Evolutionary conservation across 345 rosid genomes (phyloP).

Genomic region (Arabidopsis suecica): DNA sequence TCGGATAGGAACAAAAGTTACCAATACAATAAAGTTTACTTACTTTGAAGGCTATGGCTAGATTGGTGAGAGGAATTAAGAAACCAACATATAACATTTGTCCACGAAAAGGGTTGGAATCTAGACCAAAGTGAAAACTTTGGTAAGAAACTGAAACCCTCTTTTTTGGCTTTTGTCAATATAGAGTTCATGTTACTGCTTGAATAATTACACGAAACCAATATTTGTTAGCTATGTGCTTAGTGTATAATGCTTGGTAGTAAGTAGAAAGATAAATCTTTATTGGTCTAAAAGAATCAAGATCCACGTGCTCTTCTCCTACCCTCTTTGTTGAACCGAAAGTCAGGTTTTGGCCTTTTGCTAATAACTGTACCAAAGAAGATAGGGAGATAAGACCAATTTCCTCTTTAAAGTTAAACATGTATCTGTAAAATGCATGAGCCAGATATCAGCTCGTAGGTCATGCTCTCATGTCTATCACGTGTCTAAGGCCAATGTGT

Average conservation of each 20-base stretch:
- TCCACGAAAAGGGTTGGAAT: background rate
- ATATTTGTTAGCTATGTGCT: conserved; percentile 2
- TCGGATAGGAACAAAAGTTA: background rate
- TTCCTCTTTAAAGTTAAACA: conserved; percentile 34
- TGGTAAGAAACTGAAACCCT: conserved; percentile 7
- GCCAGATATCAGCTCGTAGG: conserved; percentile 42
- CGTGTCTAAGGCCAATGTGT: conserved; percentile 34
- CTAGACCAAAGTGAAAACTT: background rate
- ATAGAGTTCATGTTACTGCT: conserved; percentile 1
- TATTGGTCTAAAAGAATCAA: conserved; percentile 36
- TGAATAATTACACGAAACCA: background rate
- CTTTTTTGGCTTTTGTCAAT: background rate
- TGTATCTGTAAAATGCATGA: conserved; percentile 42
- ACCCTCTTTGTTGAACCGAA: conserved; percentile 28
- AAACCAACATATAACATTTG: background rate
- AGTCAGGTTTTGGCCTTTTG: conserved; percentile 44
- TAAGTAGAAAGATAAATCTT: conserved; percentile 22
- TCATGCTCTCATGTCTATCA: conserved; percentile 45
- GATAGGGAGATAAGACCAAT: conserved; percentile 39
- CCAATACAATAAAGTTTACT: too few species aligned
- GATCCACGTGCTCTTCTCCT: conserved; percentile 44
- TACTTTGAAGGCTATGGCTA: background rate
- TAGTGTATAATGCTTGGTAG: background rate
- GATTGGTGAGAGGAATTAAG: background rate
- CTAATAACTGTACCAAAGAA: conserved; percentile 25